Conservation (phyloP, 164 flowering plant species). For the Liriodendron chinense region DNA sequence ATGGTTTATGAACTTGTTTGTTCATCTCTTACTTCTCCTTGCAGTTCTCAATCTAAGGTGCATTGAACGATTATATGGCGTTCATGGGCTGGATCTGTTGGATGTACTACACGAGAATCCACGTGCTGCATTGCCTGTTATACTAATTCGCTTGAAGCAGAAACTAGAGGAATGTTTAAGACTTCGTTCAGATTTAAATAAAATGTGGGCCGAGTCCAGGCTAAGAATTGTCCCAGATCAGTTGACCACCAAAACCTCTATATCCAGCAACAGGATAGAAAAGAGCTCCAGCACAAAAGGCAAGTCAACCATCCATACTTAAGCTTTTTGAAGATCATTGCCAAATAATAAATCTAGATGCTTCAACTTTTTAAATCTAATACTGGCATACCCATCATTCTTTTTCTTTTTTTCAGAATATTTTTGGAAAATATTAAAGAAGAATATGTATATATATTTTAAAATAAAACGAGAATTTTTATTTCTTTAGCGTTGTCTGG, state of each 20-base stretch:
- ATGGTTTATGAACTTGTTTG: constrained; percentile 5
- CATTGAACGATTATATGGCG: constrained; percentile 95
- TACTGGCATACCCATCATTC: no score
- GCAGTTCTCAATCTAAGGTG: constrained; percentile 80
- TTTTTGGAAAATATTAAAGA: no score
- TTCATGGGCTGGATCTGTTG: constrained; percentile 93
- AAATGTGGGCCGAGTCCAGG: constrained; percentile 91
- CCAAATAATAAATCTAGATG: neutral
- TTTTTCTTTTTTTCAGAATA: no score
- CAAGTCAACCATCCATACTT: constrained; percentile 18
- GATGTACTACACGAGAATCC: constrained; percentile 82
- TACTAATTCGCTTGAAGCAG: constrained; percentile 86
- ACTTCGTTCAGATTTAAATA: constrained; percentile 85
- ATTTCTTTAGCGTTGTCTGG: no score
- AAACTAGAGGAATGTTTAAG: constrained; percentile 93
- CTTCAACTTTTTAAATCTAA: no score
- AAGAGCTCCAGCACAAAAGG: constrained; percentile 95
- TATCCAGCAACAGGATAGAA: constrained; percentile 96
- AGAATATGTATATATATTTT: no score
- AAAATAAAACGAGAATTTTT: no score
- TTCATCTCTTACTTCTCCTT: constrained; percentile 13
- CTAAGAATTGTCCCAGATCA: constrained; percentile 91
- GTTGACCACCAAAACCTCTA: constrained; percentile 96
- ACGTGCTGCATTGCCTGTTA: constrained; percentile 73
- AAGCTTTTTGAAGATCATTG: neutral